Percentiles rank a stretch among this genome's conserved stretches.
phyloP scores from a whole-genome alignment of 2,329 filamentous ascomycete species.

The Fusarium sp. region DNA sequence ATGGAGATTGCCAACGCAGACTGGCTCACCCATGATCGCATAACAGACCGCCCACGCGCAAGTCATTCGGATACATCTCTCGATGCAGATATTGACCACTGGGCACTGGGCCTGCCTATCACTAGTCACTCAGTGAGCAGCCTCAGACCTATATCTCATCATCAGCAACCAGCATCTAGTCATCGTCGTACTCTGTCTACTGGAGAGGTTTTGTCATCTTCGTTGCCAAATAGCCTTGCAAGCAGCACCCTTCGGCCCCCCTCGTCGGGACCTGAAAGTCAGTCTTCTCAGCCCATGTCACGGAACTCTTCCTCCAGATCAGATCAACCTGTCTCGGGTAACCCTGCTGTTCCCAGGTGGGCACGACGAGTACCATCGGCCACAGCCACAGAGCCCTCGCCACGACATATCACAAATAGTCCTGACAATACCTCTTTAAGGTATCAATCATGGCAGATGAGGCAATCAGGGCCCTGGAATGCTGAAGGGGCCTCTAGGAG shows the following conservation, averaged over 20 bases:
- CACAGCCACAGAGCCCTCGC: constrained; percentile 34
- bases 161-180: neutral
- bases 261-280: constrained; percentile 22
- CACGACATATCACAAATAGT: constrained; percentile 8
- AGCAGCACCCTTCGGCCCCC: constrained; percentile 29
- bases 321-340: constrained; percentile 1
- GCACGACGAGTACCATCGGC: constrained; percentile 25
- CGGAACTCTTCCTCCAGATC: constrained; percentile 29
- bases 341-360: neutral
- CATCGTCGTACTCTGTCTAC: constrained; percentile 19
- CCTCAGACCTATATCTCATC: neutral
- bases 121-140: constrained; percentile 28
- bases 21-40: constrained; percentile 15
- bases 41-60: neutral
- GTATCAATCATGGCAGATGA: constrained; percentile 23
- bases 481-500: constrained; percentile 4
- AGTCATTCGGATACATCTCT: constrained; percentile 27
- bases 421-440: constrained; percentile 16
- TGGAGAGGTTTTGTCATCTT: constrained; percentile 19
- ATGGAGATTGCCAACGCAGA: constrained; percentile 19
- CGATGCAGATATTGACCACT: constrained; percentile 23
- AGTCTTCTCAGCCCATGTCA: constrained; percentile 37
- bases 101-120: constrained; percentile 29
- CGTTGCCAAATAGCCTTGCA: constrained; percentile 27
- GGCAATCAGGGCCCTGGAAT: constrained; percentile 33